Evolutionary conservation across 1,284 basidiomycete genomes (phyloP).

Genomic region (Ustilago sp.): DNA sequence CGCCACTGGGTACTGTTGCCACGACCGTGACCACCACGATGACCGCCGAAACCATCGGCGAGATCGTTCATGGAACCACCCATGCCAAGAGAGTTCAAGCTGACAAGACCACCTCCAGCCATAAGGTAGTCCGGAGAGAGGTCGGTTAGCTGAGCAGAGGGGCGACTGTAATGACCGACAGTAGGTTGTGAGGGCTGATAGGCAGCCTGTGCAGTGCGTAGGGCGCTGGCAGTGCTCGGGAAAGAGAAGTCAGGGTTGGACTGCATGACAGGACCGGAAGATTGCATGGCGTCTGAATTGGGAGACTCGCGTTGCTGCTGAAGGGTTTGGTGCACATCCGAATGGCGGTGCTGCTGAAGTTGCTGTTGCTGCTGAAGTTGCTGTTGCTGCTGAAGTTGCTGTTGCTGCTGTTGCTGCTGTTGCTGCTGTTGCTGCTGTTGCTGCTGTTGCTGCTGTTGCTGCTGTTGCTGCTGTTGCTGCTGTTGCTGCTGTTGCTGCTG

Average conservation of each 20-base stretch:
- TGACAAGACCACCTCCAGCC: conserved; percentile 66
- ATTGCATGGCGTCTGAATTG: conserved; percentile 27
- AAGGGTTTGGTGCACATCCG: conserved; percentile 44
- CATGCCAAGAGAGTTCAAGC: conserved; percentile 53
- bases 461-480: conserved; percentile 40
- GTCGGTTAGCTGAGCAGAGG: conserved; percentile 63
- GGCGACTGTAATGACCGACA: conserved; percentile 58
- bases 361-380: conserved; percentile 10
- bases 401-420: conserved; percentile 63
- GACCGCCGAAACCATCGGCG: conserved; percentile 64
- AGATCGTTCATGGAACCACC: conserved; percentile 53
- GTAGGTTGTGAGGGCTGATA: conserved; percentile 36
- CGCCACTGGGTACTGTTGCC: conserved; percentile 55
- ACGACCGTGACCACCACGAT: conserved; percentile 44
- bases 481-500: conserved; percentile 38
- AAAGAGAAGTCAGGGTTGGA: conserved; percentile 60
- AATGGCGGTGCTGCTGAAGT: conserved; percentile 11
- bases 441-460: conserved; percentile 56
- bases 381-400: conserved; percentile 16
- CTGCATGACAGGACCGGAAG: conserved; percentile 47
- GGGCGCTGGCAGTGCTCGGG: conserved; percentile 49
- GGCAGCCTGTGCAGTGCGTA: conserved; percentile 30
- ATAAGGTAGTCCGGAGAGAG: conserved; percentile 67
- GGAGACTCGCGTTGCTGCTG: conserved; percentile 59
- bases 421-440: conserved; percentile 49